phyloP scores from a whole-genome alignment of 805 yeast species.

The Maudiozyma saulgeensis region DNA sequence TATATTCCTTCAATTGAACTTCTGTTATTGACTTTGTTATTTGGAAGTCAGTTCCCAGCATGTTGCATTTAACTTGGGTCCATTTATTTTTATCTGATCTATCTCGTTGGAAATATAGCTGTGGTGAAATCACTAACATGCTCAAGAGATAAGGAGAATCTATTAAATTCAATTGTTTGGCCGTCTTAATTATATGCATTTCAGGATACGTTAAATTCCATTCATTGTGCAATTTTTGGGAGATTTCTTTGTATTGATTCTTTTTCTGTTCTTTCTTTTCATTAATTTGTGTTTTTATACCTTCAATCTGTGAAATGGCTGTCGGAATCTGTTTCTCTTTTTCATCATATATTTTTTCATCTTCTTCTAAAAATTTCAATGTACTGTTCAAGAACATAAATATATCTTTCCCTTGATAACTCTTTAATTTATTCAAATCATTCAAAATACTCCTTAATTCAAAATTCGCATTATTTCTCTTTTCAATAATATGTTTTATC shows the following conservation, averaged over 20 bases:
- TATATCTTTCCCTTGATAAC: slow-evolving; percentile 27
- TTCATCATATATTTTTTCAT: slow-evolving; percentile 6
- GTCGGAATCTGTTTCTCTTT: slow-evolving; percentile 5
- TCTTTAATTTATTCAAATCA: slow-evolving; percentile 20
- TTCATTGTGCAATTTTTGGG: slow-evolving; percentile 18
- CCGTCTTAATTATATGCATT: slow-evolving; percentile 15
- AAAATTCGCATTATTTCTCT: slow-evolving; percentile 15
- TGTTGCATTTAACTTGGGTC: slow-evolving; percentile 13
- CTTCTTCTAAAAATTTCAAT: slow-evolving; percentile 17
- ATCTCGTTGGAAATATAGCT: slow-evolving; percentile 17
- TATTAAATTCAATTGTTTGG: slow-evolving; percentile 18
- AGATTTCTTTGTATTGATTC: slow-evolving; percentile 21
- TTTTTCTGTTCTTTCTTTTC: slow-evolving; percentile 11
- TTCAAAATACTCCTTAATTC: slow-evolving; percentile 12
- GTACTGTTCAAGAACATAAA: slow-evolving; percentile 22
- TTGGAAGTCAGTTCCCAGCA: slow-evolving; percentile 11
- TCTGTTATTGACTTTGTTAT: slow-evolving; percentile 11
- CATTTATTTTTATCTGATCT: slow-evolving; percentile 6
- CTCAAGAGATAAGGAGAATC: slow-evolving; percentile 21
- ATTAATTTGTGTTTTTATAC: background rate
- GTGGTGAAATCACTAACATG: slow-evolving; percentile 24
- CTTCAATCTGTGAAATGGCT: background rate
- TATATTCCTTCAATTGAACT: slow-evolving; percentile 14
- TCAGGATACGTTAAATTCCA: slow-evolving; percentile 26
- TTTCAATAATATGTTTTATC: slow-evolving; percentile 17